Conservation (phyloP, 2,329 filamentous ascomycete species). For the Lanzia echinophila region DNA sequence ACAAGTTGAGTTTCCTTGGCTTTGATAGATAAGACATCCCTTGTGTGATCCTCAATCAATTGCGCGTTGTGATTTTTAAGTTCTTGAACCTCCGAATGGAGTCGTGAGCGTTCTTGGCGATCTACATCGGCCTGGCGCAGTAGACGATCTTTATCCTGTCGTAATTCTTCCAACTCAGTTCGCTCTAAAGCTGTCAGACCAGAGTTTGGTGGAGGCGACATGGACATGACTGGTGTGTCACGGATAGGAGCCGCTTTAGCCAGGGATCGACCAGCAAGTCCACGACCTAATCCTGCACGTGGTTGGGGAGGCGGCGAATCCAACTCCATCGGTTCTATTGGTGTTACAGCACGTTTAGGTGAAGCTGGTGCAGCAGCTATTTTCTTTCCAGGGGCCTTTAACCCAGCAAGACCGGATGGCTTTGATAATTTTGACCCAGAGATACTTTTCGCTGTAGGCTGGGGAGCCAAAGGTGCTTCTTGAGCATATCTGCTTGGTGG, state of each 20-base stretch:
- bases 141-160: conserved; percentile 74
- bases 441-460: conserved; percentile 47
- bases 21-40: conserved; percentile 92
- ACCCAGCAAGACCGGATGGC: conserved; percentile 36
- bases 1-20: conserved; percentile 97
- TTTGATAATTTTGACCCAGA: conserved; percentile 49
- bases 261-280: conserved; percentile 78
- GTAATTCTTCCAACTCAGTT: conserved; percentile 86
- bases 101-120: conserved; percentile 71
- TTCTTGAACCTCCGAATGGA: conserved; percentile 84
- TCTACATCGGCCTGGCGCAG: conserved; percentile 71
- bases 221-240: conserved; percentile 42
- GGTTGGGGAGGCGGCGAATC: conserved; percentile 30
- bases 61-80: conserved; percentile 95
- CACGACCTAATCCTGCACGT: conserved; percentile 41
- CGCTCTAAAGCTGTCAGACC: conserved; percentile 74
- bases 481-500: conserved; percentile 38
- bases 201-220: conserved; percentile 53
- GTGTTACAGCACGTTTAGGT: conserved; percentile 40
- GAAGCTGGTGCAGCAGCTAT: conserved; percentile 46
- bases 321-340: conserved; percentile 38
- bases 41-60: conserved; percentile 92
- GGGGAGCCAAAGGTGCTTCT: conserved; percentile 50
- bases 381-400: conserved; percentile 56
- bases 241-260: conserved; percentile 54